A percentile compares a stretch with the other conserved stretches of the same genome.
Evolutionary conservation across 768 basidiomycete genomes (phyloP).

Genomic region (Hebeloma cylindrosporum): DNA sequence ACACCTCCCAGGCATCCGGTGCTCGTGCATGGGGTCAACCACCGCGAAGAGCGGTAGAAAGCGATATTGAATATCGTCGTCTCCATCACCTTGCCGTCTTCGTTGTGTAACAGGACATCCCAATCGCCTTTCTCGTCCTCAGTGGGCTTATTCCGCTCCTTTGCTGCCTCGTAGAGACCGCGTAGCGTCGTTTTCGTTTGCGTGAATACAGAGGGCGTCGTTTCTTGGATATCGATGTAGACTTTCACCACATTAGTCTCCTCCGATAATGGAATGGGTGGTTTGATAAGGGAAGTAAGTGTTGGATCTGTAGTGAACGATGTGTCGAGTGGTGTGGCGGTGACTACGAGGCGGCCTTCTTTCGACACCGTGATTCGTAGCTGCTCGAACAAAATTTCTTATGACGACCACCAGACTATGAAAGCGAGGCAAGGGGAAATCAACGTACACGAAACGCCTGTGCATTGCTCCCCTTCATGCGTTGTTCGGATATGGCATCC

Average conservation of each 20-base stretch:
- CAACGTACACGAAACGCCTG: constrained; percentile 38
- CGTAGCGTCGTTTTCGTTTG: constrained; percentile 72
- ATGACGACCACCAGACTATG: no score
- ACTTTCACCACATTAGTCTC: no score
- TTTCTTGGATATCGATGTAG: constrained; percentile 54
- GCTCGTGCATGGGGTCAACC: constrained; percentile 64
- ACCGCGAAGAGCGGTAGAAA: constrained; percentile 52
- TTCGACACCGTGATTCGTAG: constrained; percentile 50
- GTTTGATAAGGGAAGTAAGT: constrained; percentile 34
- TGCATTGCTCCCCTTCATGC: constrained; percentile 16
- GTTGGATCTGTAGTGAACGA: constrained; percentile 41
- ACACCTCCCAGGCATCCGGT: constrained; percentile 77
- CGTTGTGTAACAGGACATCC: constrained; percentile 70
- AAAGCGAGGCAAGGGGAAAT: no score
- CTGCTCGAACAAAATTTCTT: constrained; percentile 34
- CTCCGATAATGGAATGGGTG: constrained; percentile 19
- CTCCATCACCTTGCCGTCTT: constrained; percentile 53
- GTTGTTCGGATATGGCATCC: constrained; percentile 36
- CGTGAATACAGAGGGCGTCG: constrained; percentile 57
- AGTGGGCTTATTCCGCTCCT: constrained; percentile 51
- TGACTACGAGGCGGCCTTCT: constrained; percentile 38
- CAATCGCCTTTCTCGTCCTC: constrained; percentile 28
- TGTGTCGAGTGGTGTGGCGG: constrained; percentile 29
- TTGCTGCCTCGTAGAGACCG: constrained; percentile 58
- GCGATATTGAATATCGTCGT: constrained; percentile 73